These are phyloP conservation scores for Backusella psychrophila DNA, from an alignment of 192 early-diverging fungal genomes.

Conservation along the genomic window DNA sequence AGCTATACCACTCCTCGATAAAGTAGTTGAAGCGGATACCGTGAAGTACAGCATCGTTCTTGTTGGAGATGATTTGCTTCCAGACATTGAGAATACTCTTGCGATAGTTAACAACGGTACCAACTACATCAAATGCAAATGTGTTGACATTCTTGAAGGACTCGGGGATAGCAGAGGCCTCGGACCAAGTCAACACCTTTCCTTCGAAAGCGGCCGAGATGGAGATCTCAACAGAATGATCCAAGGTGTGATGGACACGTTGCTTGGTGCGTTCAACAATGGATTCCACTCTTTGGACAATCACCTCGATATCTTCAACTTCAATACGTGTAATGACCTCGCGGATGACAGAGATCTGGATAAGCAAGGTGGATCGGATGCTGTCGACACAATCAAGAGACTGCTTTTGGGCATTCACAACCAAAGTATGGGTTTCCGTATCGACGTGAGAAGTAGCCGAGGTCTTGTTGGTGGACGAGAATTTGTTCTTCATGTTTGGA, in stretches of 20 bases:
- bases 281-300: constrained; percentile 5
- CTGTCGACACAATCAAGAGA: constrained; percentile 22
- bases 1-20: constrained; percentile 16
- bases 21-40: constrained; percentile 2
- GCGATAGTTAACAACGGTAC: constrained; percentile 23
- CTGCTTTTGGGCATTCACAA: constrained; percentile 14
- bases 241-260: constrained; percentile 10
- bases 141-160: constrained; percentile 17
- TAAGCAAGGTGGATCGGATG: background rate
- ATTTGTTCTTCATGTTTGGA: constrained; percentile 9
- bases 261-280: constrained; percentile 19
- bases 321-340: constrained; percentile 12
- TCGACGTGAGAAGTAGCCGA: constrained; percentile 8
- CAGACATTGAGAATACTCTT: constrained; percentile 8
- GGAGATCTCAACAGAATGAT: constrained; percentile 10
- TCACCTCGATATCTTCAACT: constrained; percentile 12
- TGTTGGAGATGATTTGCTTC: constrained; percentile 7
- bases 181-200: constrained; percentile 26
- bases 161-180: constrained; percentile 19
- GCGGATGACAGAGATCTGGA: constrained; percentile 7
- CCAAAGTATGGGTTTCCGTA: background rate
- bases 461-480: background rate
- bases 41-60: background rate
- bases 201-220: constrained; percentile 23
- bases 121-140: constrained; percentile 24